These are phyloP conservation scores for Sambucus nigra DNA, from an alignment of 129 eudicot species.

Conservation along the genomic window DNA sequence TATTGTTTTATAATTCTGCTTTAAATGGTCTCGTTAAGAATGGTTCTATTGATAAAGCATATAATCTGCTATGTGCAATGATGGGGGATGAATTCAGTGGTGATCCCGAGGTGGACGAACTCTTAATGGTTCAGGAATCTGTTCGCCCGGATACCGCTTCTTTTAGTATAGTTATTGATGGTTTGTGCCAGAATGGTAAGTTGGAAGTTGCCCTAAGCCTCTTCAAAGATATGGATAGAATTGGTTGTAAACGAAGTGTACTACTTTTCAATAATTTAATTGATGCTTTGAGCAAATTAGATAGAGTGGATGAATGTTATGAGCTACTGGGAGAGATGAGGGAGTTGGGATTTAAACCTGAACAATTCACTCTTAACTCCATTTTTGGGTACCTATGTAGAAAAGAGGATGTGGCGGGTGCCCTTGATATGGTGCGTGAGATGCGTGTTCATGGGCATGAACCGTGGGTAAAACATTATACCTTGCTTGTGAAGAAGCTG, in stretches of 20 bases:
- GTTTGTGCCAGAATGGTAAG: conserved; percentile 44
- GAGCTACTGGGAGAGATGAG: conserved; percentile 69
- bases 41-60: conserved; percentile 46
- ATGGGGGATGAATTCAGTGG: conserved; percentile 21
- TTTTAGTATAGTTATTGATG: conserved; percentile 51
- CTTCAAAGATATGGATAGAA: conserved; percentile 45
- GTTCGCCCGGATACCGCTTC: conserved; percentile 36
- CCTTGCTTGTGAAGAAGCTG: conserved; percentile 57
- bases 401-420: conserved; percentile 49
- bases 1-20: conserved; percentile 33
- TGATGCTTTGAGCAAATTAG: conserved; percentile 42
- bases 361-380: conserved; percentile 74
- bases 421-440: conserved; percentile 44
- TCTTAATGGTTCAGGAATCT: conserved; percentile 7
- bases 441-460: conserved; percentile 65
- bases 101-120: conserved; percentile 21
- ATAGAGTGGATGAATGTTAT: conserved; percentile 50
- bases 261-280: conserved; percentile 68
- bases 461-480: conserved; percentile 85
- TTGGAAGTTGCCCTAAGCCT: conserved; percentile 55
- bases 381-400: conserved; percentile 72
- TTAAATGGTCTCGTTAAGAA: conserved; percentile 37
- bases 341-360: conserved; percentile 38
- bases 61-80: conserved; percentile 26
- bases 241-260: conserved; percentile 33